Base-by-base conservation (phyloP, 306 rosid genomes). In the Mucuna pruriens region DNA sequence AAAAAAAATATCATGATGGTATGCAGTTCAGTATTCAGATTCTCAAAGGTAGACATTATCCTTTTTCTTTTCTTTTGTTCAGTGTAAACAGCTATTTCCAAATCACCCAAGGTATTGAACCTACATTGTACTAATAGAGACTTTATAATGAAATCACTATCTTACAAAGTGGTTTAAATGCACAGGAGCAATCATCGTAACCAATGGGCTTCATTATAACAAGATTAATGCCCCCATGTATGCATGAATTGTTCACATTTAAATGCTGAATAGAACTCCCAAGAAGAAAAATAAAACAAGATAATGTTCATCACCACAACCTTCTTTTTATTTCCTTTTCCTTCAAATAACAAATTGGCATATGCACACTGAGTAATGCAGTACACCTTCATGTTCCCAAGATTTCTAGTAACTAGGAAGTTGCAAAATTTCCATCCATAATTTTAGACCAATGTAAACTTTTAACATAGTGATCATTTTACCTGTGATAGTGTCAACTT, bases 401-500 rank as follows among this genome's bases (percentile, higher is more conserved):
- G 55, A 81, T 44, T 52, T 61, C 20, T 9, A 60, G 70, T n/a
- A 77, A 60, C 63, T 25, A 70, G 20, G 10, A 67, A 26, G 68
- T 60, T 20, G 22, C 42, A 51, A 57, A 5, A 48, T 55, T 63
- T 73, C 70, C 29, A 66, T 71, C 29, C 70, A 73, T 22, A 70
- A 31, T 46, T 23, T 74, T 20, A 49, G 45, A 80, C 69, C 69
- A 83, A 51, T 12, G 34, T 42, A 75, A 60, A 46, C 40, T 58
- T 58, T 25, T 78, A 46, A 62, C 22, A 39, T 3, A 20, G 23
- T 34, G 74, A 49, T 57, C 34, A 78, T 78, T 86, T 94, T 88
- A 90, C 98, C 90, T 94, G 98, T 71, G 98, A 78, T 23, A 85
- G 84, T 9, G 95, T 94, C 83, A 94, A 84, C 94, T 91, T 92